Conservation (phyloP, 2,329 filamentous ascomycete genomes). For the Escovopsis sp. region DNA sequence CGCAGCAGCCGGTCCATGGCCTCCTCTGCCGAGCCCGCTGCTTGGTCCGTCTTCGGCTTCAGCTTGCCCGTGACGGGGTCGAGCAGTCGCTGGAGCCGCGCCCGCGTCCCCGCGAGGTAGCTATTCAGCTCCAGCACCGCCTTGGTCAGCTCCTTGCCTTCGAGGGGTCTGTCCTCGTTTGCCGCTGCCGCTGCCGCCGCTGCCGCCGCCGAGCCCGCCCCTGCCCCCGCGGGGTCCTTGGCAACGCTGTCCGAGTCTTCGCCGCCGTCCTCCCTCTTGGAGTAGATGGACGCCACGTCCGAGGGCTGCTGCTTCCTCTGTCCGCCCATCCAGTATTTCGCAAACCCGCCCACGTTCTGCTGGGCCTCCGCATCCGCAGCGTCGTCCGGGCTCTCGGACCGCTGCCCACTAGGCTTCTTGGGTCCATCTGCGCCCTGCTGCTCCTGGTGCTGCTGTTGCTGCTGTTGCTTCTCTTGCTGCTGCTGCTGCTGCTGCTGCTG, state of each 20-base stretch:
- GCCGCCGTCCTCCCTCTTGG: slow-evolving; percentile 36
- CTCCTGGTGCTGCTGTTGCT: slow-evolving; percentile 12
- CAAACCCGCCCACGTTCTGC: slow-evolving; percentile 30
- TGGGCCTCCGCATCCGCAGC: slow-evolving; percentile 18
- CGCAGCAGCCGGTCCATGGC: slow-evolving; percentile 41
- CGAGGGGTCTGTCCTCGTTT: slow-evolving; percentile 37
- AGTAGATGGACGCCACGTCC: slow-evolving; percentile 44
- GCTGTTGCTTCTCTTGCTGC: too few species aligned
- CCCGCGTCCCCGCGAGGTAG: slow-evolving; percentile 76
- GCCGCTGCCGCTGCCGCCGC: slow-evolving; percentile 13
- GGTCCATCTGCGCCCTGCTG: slow-evolving; percentile 23
- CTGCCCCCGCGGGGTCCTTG: too few species aligned
- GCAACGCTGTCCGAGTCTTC: slow-evolving; percentile 39
- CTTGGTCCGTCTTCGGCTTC: slow-evolving; percentile 31
- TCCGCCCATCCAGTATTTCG: slow-evolving; percentile 36
- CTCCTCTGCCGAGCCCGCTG: slow-evolving; percentile 28
- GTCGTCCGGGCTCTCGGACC: slow-evolving; percentile 13
- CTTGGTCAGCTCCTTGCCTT: slow-evolving; percentile 69
- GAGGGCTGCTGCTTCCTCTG: slow-evolving; percentile 31
- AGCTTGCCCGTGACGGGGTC: slow-evolving; percentile 47
- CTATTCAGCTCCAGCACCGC: slow-evolving; percentile 73
- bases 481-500: slow-evolving; percentile 16
- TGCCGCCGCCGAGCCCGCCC: too few species aligned
- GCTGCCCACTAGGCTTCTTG: slow-evolving; percentile 14
- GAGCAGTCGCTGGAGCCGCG: slow-evolving; percentile 44